Evolutionary conservation across 768 basidiomycete species (phyloP), one percentile per base, ranked within the genome.

Genomic region (Suillus cothurnatus): DNA sequence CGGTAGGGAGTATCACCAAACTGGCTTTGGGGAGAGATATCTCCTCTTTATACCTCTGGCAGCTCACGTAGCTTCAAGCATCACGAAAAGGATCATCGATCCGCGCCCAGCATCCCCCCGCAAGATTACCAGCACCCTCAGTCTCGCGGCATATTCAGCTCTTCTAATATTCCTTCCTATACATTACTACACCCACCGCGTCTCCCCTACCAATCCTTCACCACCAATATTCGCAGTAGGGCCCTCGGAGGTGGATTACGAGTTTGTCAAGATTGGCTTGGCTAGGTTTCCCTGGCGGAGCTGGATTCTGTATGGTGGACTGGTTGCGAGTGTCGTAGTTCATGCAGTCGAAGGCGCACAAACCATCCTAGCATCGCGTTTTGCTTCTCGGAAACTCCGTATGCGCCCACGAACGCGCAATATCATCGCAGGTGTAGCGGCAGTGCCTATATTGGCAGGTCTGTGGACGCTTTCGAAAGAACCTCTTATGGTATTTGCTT

Each of bases 1-100:
- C 15, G 92, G 93, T 12, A 80, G 93, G 61, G 93, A 94, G 77
- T 94, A 93, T 76, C 95, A 96, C 74, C 92, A 95, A 72, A 91
- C 89, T 0, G 63, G 78, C 0, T 82, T 88, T 61, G 85, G 85
- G 26, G 93, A 95, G 75, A 85, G 81, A 47, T 85, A 86, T 50
- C 85, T 94, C 15, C 80, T 95, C 12, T 79, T 91, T 38, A 77
- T 79, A 1, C 93, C 94, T 0, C 76, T 96, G n/a, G 78, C 78
- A 36, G 71, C 88, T 11, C 94, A 95, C 71, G 75, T 87, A 26
- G 64, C 85, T 6, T 82, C 90, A 1, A 86, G 85, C 4, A 65
- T 85, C n/a, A 69, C 83, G 9, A 89, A 89, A 67, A 86, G 93
- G 3, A 64, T 91, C 6, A 65, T 89, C 34, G 76, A 82, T 2